Percentiles rank a stretch among this genome's conserved stretches.
These are phyloP conservation scores for Silene latifolia DNA, from an alignment of 148 eudicot species.

Conservation along the genomic window DNA sequence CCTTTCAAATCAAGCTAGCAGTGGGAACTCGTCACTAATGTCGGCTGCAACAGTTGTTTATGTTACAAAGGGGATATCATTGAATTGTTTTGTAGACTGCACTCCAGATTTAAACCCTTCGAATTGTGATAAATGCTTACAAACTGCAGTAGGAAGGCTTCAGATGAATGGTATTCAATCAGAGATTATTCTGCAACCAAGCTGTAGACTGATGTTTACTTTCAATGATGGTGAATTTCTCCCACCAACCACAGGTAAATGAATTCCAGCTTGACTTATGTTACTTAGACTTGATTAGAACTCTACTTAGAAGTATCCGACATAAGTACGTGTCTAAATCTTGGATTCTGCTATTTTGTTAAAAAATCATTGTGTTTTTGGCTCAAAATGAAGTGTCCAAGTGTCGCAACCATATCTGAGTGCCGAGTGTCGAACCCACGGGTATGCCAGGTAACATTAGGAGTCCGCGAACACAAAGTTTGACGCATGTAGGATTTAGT, in stretches of 20 bases:
- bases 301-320: neutral
- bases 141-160: conserved; percentile 23
- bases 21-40: conserved; percentile 15
- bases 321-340: neutral
- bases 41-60: conserved; percentile 21
- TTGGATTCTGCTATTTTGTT: too few relatives aligned
- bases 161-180: conserved; percentile 6
- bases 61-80: conserved; percentile 5
- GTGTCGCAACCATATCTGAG: too few relatives aligned
- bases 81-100: conserved; percentile 25
- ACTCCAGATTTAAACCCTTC: conserved; percentile 20
- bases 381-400: too few relatives aligned
- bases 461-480: too few relatives aligned
- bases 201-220: conserved; percentile 30
- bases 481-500: too few relatives aligned
- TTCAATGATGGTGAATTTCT: conserved; percentile 10
- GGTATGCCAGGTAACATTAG: too few relatives aligned
- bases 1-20: conserved; percentile 9
- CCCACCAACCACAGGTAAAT: conserved; percentile 1
- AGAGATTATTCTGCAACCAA: conserved; percentile 24
- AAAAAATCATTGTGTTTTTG: too few relatives aligned
- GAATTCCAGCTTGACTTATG: neutral
- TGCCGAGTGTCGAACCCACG: too few relatives aligned
- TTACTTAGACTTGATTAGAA: neutral
- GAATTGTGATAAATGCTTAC: conserved; percentile 23